Percentiles rank a stretch among this genome's conserved stretches.
phyloP scores from a whole-genome alignment of 108 stramenopile genomes.

The Ochromonas danica region DNA sequence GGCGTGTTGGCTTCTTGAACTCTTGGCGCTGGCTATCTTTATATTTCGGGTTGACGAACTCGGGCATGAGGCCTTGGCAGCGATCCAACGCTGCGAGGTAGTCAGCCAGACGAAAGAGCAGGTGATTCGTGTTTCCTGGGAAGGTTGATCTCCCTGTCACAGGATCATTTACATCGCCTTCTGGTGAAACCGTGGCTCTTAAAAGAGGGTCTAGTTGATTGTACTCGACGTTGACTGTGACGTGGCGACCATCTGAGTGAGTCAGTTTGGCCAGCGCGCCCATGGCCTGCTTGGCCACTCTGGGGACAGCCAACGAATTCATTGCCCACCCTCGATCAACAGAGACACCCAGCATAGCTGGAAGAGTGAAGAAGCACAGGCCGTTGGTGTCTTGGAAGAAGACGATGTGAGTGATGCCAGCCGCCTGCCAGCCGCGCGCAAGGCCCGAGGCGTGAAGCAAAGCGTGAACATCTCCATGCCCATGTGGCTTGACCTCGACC shows the following conservation, averaged over 20 bases:
- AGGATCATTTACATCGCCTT: conserved; percentile 87
- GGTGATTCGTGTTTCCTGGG: conserved; percentile 97
- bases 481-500: conserved; percentile 96
- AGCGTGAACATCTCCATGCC: conserved; percentile 98
- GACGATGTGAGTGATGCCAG: conserved; percentile 79
- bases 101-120: conserved; percentile 74
- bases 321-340: conserved; percentile 78
- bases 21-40: conserved; percentile 76
- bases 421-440: conserved; percentile 73
- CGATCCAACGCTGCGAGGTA: conserved; percentile 74
- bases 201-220: conserved; percentile 97
- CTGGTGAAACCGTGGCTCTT: conserved; percentile 66
- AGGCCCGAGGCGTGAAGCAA: conserved; percentile 77
- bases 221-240: conserved; percentile 97
- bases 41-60: conserved; percentile 99
- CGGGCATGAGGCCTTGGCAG: conserved; percentile 83
- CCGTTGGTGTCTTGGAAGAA: conserved; percentile 99
- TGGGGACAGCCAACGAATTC: conserved; percentile 94
- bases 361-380: conserved; percentile 79
- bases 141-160: conserved; percentile 84
- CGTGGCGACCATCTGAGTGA: conserved; percentile 50
- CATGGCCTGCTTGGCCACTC: conserved; percentile 93
- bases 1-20: conserved; percentile 96
- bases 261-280: conserved; percentile 87
- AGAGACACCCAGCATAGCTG: conserved; percentile 91